Conservation (phyloP, 129 eudicot genomes). For the Lonicera japonica region DNA sequence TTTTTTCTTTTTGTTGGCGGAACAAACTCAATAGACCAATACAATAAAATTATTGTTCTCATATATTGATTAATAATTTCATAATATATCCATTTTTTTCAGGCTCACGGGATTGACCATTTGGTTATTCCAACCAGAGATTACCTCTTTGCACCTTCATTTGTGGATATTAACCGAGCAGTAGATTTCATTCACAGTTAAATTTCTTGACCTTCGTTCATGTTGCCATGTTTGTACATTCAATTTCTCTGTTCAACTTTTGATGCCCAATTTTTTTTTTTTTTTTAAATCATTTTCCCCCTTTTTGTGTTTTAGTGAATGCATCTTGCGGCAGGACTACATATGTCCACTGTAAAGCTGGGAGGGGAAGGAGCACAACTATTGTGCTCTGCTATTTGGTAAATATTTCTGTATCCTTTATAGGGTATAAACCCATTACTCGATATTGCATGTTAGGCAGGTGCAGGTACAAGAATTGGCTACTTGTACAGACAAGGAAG, state of each 20-base stretch:
- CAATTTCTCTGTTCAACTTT: not conserved
- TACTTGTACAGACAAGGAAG: not conserved
- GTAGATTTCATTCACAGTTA: conserved; percentile 82
- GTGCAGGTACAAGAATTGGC: not conserved
- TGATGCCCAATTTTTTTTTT: not conserved
- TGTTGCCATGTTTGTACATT: not conserved
- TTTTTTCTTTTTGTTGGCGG: not conserved
- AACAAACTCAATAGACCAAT: not conserved
- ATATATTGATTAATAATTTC: conserved; percentile 1
- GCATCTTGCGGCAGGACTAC: conserved; percentile 64
- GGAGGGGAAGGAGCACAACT: conserved; percentile 96
- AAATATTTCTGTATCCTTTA: not conserved
- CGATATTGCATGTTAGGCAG: not conserved
- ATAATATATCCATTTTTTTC: conserved; percentile 1
- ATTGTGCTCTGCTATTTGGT: conserved; percentile 95
- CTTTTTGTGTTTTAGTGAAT: conserved; percentile 41
- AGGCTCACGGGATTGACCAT: conserved; percentile 87
- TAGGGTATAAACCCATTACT: not conserved
- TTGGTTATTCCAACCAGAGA: conserved; percentile 94
- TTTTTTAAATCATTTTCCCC: no score
- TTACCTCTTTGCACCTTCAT: conserved; percentile 91
- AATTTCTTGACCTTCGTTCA: conserved; percentile 2
- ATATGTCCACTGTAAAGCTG: conserved; percentile 98
- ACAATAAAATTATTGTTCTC: not conserved
- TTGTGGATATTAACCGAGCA: conserved; percentile 71